These are phyloP conservation scores for Botrytis cinerea DNA, from an alignment of 2,329 filamentous ascomycete species.

Conservation along the genomic window DNA sequence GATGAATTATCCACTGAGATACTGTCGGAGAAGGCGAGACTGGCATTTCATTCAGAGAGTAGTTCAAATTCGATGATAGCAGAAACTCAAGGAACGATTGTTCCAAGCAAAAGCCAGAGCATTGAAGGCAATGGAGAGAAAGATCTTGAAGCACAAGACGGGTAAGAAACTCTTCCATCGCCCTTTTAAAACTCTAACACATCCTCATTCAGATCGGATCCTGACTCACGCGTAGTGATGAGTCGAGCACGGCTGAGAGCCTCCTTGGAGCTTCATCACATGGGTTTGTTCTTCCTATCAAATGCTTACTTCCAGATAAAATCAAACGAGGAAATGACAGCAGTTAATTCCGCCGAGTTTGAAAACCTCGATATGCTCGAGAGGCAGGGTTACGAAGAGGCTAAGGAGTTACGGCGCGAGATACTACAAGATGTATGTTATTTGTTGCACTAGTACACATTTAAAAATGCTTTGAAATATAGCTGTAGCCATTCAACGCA, in stretches of 20 bases:
- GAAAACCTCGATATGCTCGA: conserved; percentile 68
- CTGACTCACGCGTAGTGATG: conserved; percentile 51
- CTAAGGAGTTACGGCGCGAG: conserved; percentile 76
- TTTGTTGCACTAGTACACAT: not conserved
- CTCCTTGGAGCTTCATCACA: conserved; percentile 78
- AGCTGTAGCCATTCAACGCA: conserved; percentile 29
- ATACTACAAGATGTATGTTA: conserved; percentile 60
- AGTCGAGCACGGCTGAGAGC: conserved; percentile 67
- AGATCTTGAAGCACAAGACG: conserved; percentile 32
- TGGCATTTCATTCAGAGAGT: not conserved
- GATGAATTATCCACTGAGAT: conserved; percentile 57
- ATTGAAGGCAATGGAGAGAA: not conserved
- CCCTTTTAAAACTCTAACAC: not conserved
- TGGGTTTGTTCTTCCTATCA: conserved; percentile 79
- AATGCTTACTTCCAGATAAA: conserved; percentile 86
- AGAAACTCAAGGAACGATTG: not conserved
- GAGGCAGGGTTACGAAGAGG: conserved; percentile 70
- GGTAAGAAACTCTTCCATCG: conserved; percentile 34
- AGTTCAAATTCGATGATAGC: not conserved
- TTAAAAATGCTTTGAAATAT: conserved; percentile 31
- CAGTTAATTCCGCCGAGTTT: conserved; percentile 68
- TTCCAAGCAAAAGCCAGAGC: not conserved
- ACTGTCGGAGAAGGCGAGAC: not conserved
- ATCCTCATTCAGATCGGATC: not conserved
- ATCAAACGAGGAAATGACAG: conserved; percentile 63